A percentile compares a stretch with the other conserved stretches of the same genome.
These are phyloP conservation scores for Apiotrichum veenhuisii DNA, from an alignment of 1,284 basidiomycete species.

Conservation along the genomic window DNA sequence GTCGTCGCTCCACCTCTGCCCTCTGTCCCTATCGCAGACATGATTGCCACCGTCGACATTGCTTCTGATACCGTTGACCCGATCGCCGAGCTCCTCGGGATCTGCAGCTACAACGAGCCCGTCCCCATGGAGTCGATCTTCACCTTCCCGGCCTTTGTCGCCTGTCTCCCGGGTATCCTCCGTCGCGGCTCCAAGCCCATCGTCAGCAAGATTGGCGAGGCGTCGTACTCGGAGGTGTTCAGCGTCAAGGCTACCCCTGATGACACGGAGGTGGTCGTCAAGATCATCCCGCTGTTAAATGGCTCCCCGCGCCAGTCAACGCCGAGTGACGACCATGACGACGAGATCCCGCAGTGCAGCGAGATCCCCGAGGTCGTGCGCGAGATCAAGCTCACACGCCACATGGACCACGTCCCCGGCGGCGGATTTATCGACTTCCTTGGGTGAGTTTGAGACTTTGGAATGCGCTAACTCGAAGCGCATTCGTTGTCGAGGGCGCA, in stretches of 20 bases:
- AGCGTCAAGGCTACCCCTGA: conserved; percentile 58
- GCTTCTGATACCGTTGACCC: not conserved
- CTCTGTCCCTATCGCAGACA: not conserved
- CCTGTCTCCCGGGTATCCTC: conserved; percentile 1
- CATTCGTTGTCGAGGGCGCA: conserved; percentile 76
- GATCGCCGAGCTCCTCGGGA: not conserved
- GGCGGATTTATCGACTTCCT: conserved; percentile 72
- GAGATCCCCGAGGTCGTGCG: conserved; percentile 74
- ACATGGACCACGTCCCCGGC: conserved; percentile 64
- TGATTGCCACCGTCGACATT: not conserved
- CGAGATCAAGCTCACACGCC: conserved; percentile 80
- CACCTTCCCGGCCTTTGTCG: conserved; percentile 4
- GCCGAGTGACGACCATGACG: not conserved
- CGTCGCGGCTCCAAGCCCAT: not conserved
- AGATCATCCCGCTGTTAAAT: conserved; percentile 28
- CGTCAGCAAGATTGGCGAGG: conserved; percentile 85
- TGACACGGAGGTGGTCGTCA: conserved; percentile 28
- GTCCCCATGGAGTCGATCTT: conserved; percentile 14
- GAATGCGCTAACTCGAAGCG: conserved; percentile 40
- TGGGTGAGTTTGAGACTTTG: conserved; percentile 53
- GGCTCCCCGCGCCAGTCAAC: not conserved
- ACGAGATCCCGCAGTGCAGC: conserved; percentile 54
- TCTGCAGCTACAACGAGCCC: not conserved
- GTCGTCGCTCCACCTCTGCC: not conserved
- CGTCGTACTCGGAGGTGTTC: conserved; percentile 97